Base-by-base conservation (phyloP, 495 filamentous ascomycete species). In the Penicillium salamii region DNA sequence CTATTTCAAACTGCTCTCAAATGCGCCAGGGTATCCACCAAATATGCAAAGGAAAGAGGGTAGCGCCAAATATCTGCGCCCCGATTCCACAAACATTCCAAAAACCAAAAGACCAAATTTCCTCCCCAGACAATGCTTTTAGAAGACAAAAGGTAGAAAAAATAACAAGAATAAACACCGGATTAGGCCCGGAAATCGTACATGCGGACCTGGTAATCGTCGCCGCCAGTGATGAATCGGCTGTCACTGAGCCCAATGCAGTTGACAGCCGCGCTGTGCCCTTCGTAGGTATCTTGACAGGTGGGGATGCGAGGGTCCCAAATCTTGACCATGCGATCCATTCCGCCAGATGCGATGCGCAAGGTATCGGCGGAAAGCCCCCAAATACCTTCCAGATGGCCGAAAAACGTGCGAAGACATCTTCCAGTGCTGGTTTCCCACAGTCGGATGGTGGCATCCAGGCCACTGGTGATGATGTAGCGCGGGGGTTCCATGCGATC, bases 381-480 rank as follows among this genome's bases (percentile, higher is more conserved):
- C 93, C 93, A 99, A 18, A 99, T 85, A 19, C 93, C 93, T 65
- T 97, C 93, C 18, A 99, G 74, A 55, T 99, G 93, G 0, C 93
- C 93, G 52, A 97, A 99, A 70, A 96, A 92, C 3, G 90, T 97
- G 43, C 88, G 88, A 8, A 95, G 71, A 59, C 89, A 95, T 53
- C 78, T 75, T 37, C 88, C 91, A 5, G 84, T 90, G 34, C 80
- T 80, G 7, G 90, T 85, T 64, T 97, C 89, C 93, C 93, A 99
- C 23, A 97, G 78, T 11, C 93, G 86, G 51, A 99, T 89, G 6
- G 90, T 96, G 33, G 81, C 83, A 63, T 99, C 93, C 17, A 99
- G 79, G 5, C 88, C 88, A 51, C 88, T 90, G 2, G 90, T 97
- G 20, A 97, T 78, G 72, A 99, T 95, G 67, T 95, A 96, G 6